Evolutionary conservation across 805 yeast genomes (phyloP), one percentile per base, ranked within the genome.

Genomic region (Candida insectorum): DNA sequence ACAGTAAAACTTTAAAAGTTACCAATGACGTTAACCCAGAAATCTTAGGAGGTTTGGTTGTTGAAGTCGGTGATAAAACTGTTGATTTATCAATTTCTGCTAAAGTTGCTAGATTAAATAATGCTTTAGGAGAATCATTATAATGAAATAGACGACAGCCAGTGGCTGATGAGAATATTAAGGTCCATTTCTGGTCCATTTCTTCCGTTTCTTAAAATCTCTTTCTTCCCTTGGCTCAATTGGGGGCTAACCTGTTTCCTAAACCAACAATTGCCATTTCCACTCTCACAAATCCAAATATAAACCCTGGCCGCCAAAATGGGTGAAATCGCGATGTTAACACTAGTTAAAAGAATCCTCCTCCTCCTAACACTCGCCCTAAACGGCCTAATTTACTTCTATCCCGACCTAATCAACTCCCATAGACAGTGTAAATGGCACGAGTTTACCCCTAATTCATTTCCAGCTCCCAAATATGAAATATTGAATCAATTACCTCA

Each of bases 11-110:
- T 52, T 78, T 93, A 63, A 82, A 83, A 72, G 71, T 93, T 51
- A 68, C 78, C 50, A 91, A 88, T 74, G 73, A 72, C 46, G 85
- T 91, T 44, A 80, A 87, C 71, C 86, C 96, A 45, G 93, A 84
- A 47, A 85, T 93, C 59, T 74, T 85, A 62, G 98, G 98, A 58
- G 98, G 98, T 54, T 77, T 93, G 62, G 71, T 93, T 50, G 95
- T 93, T 41, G 96, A 89, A 69, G 86, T 93, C 53, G 96, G 91
- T 57, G 98, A 91, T 73, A 86, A 83, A 67, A 89, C 97, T 44
- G 96, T 88, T 53, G 98, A 93, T 69, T 75, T 91, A 62, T 82
- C 95, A 40, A 78, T 93, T 49, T 73, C 89, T 40, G 65, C 85
- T 58, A 88, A 83, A 75, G 79, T 93, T 59, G 72, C 85, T 62